Percentiles rank a stretch among this genome's conserved stretches.
phyloP scores from a whole-genome alignment of 2,329 filamentous ascomycete genomes.

The Dryadomyces quercus-mongolicae region DNA sequence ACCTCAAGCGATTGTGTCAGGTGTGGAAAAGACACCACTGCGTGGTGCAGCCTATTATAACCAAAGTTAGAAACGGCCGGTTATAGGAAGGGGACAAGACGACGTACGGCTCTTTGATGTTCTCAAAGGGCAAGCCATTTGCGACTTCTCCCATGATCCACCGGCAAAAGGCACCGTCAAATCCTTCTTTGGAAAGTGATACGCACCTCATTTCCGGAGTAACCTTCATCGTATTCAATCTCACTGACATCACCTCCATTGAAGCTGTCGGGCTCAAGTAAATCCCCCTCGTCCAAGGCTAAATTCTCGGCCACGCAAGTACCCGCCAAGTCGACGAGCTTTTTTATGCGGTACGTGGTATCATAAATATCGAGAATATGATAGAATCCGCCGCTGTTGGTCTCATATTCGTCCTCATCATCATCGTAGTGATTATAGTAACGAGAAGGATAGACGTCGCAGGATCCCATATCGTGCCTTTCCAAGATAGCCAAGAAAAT shows the following conservation, averaged over 20 bases:
- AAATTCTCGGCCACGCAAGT: not conserved
- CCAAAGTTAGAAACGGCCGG: not conserved
- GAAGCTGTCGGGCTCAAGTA: not conserved
- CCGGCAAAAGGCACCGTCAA: not conserved
- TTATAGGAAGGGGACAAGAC: not conserved
- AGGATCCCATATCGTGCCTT: not conserved
- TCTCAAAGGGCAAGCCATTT: not conserved
- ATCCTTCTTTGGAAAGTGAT: not conserved
- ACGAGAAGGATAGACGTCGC: not conserved
- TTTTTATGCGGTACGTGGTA: not conserved
- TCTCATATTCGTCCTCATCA: not conserved
- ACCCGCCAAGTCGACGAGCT: not conserved
- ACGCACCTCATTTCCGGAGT: slow-evolving; percentile 2
- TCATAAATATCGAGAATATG: not conserved
- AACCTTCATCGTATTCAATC: not conserved
- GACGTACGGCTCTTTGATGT: slow-evolving; percentile 1
- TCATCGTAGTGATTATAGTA: not conserved
- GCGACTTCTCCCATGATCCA: not conserved
- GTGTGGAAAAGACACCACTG: not conserved
- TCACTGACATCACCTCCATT: not conserved
- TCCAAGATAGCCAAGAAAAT: not conserved
- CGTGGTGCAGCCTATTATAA: not conserved
- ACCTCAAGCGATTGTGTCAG: not conserved
- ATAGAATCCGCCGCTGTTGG: not conserved
- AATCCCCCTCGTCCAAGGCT: not conserved